Evolutionary conservation across 257 asterid species (phyloP).

Genomic region (Eustoma russellianum): DNA sequence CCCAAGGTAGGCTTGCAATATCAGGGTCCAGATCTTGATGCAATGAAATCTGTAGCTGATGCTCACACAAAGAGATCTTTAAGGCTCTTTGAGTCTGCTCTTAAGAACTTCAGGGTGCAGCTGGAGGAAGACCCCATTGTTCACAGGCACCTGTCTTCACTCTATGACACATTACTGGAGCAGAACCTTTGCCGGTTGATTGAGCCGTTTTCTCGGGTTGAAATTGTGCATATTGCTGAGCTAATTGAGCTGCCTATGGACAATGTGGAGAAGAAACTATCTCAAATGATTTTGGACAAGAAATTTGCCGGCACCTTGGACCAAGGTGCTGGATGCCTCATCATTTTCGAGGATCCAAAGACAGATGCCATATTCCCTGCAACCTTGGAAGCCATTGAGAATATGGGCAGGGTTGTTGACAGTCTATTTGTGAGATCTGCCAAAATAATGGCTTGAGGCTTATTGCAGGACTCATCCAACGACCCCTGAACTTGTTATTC

Average conservation of each 20-base stretch:
- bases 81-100: slow-evolving; percentile 31
- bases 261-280: slow-evolving; percentile 38
- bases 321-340: slow-evolving; percentile 45
- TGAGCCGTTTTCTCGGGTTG: slow-evolving; percentile 34
- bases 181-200: slow-evolving; percentile 45
- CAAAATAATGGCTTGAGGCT: slow-evolving; percentile 7
- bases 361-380: slow-evolving; percentile 34
- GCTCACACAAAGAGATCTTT: slow-evolving; percentile 37
- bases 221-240: slow-evolving; percentile 35
- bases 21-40: slow-evolving; percentile 43
- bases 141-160: slow-evolving; percentile 37
- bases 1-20: slow-evolving; percentile 39
- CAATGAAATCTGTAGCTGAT: slow-evolving; percentile 42
- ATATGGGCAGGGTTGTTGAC: slow-evolving; percentile 43
- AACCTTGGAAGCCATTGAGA: slow-evolving; percentile 30
- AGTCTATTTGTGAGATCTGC: slow-evolving; percentile 17
- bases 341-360: slow-evolving; percentile 37
- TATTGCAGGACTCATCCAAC: too few relatives aligned
- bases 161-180: slow-evolving; percentile 35
- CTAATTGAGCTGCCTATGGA: slow-evolving; percentile 34
- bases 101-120: slow-evolving; percentile 26
- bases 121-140: slow-evolving; percentile 39
- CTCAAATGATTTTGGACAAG: slow-evolving; percentile 43
- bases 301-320: slow-evolving; percentile 41
- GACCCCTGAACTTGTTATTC: too few relatives aligned